Evolutionary conservation across 2,329 filamentous ascomycete species (phyloP), one percentile per base, ranked within the genome.

Genomic region (Ceratocystis destructans): DNA sequence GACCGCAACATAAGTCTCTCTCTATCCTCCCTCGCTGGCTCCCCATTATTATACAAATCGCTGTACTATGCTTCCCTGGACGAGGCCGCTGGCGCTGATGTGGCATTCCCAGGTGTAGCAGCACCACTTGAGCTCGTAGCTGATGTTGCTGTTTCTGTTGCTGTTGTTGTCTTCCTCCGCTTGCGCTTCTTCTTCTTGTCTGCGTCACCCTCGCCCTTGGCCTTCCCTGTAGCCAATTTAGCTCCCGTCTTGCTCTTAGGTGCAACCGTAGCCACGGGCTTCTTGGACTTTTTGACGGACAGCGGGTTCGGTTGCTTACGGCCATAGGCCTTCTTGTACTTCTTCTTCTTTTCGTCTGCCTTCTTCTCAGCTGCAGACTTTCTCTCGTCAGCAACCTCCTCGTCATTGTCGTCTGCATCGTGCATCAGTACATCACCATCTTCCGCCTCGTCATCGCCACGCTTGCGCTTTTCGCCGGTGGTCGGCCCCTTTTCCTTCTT

Each of bases 241-340:
- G 33, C 41, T 22, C 12, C 28, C 4, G 31, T 20, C 22, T 81
- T 70, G 12, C 3, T 8, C 76, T 64, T 64, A 5, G 61, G 3
- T 6, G 33, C 66, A 10, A 28, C 55, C 5, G 64, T 55, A 3
- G 48, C 64, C 33, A 44, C 53, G 7, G 65, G n/a, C 64, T 69
- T 69, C 68, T 68, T 68, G 1, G 66, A 8, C 59, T 89, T 90
- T 78, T 87, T 87, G 64, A 88, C 79, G 63, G 86, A 82, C 65
- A 90, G 75, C 7, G 87, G 87, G 73, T 90, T 90, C 1, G 86
- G 87, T 22, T 82, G 84, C 73, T 88, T 89, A 2, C 80, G 81
- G 0, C 86, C 87, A 67, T 80, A 82, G 25, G 72, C 73, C 72
- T 80, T 82, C 73, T 80, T 83, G 73, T 83, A 84, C 74, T 85